Evolutionary conservation across 2,329 filamentous ascomycete species (phyloP).

Genomic region (Aspergillus ochraceoroseus): DNA sequence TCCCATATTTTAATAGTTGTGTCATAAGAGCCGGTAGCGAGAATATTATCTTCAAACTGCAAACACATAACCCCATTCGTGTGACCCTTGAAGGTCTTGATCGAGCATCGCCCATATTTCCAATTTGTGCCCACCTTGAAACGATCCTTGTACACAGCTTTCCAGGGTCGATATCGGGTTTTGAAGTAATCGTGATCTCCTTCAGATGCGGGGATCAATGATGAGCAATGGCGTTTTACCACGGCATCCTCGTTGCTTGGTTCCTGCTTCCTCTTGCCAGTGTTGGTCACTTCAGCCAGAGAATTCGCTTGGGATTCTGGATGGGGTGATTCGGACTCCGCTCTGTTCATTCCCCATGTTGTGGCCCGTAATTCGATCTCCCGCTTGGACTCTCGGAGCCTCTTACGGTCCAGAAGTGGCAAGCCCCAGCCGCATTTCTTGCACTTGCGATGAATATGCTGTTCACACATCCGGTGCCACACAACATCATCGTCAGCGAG

Average conservation of each 20-base stretch:
- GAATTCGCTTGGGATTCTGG: constrained; percentile 5
- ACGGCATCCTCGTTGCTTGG: constrained; percentile 27
- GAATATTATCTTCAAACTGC: constrained; percentile 79
- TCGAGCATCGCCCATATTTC: constrained; percentile 87
- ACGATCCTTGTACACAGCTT: constrained; percentile 90
- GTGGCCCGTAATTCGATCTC: constrained; percentile 69
- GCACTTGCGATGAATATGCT: constrained; percentile 90
- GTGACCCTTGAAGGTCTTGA: constrained; percentile 79
- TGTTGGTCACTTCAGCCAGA: constrained; percentile 6
- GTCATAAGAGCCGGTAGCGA: constrained; percentile 94
- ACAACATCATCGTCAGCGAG: constrained; percentile 96
- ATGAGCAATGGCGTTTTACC: constrained; percentile 33
- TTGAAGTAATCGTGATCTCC: constrained; percentile 48
- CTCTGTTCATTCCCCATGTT: constrained; percentile 53
- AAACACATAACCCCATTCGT: constrained; percentile 79
- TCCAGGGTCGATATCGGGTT: constrained; percentile 68
- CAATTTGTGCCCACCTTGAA: constrained; percentile 97
- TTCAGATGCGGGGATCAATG: constrained; percentile 26
- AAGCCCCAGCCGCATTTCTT: constrained; percentile 94
- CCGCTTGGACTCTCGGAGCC: constrained; percentile 77
- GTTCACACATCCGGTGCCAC: constrained; percentile 97
- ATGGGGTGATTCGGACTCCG: constrained; percentile 39
- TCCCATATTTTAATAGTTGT: constrained; percentile 95
- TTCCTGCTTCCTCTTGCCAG: constrained; percentile 30
- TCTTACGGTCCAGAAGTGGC: constrained; percentile 81